These are phyloP conservation scores for Aspergillus cristatus DNA, from an alignment of 495 filamentous ascomycete species.

Conservation along the genomic window DNA sequence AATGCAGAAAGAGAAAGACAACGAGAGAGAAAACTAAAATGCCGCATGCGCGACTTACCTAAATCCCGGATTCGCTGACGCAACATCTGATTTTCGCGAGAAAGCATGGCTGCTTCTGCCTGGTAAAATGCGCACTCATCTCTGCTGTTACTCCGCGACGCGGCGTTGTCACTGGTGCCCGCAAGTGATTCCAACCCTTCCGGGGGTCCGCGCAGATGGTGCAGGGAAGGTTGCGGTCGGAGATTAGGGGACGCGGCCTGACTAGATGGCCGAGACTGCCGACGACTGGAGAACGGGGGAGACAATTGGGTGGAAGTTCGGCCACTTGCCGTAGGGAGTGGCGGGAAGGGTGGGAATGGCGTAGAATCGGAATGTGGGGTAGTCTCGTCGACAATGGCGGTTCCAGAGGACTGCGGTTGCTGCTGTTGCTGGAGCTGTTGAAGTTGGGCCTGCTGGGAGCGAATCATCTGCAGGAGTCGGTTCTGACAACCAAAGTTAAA, in stretches of 20 bases:
- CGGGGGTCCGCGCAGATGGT: constrained; percentile 13
- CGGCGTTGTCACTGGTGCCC: constrained; percentile 16
- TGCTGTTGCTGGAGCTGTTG: constrained; percentile 49
- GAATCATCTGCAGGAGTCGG: constrained; percentile 81
- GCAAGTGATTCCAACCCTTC: constrained; percentile 24
- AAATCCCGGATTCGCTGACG: constrained; percentile 76
- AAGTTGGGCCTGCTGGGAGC: constrained; percentile 76
- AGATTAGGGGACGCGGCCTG: constrained; percentile 29
- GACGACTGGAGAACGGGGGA: constrained; percentile 42
- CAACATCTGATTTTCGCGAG: constrained; percentile 90
- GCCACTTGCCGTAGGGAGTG: constrained; percentile 18
- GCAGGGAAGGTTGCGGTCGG: constrained; percentile 15
- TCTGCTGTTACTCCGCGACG: constrained; percentile 42
- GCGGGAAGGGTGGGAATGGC: constrained; percentile 37
- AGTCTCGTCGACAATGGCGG: constrained; percentile 55
- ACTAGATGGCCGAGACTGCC: constrained; percentile 33
- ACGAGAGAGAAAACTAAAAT: constrained; percentile 2
- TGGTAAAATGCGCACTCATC: constrained; percentile 87
- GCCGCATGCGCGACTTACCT: constrained; percentile 26
- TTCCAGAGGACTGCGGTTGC: constrained; percentile 18
- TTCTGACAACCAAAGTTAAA: constrained; percentile 45
- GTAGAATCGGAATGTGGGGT: constrained; percentile 55
- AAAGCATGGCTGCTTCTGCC: constrained; percentile 79
- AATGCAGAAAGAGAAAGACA: constrained; percentile 2
- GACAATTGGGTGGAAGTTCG: constrained; percentile 25